A percentile compares a stretch with the other conserved stretches of the same genome.
phyloP scores from a whole-genome alignment of 2,329 filamentous ascomycete genomes.

The Exophiala spinifera region DNA sequence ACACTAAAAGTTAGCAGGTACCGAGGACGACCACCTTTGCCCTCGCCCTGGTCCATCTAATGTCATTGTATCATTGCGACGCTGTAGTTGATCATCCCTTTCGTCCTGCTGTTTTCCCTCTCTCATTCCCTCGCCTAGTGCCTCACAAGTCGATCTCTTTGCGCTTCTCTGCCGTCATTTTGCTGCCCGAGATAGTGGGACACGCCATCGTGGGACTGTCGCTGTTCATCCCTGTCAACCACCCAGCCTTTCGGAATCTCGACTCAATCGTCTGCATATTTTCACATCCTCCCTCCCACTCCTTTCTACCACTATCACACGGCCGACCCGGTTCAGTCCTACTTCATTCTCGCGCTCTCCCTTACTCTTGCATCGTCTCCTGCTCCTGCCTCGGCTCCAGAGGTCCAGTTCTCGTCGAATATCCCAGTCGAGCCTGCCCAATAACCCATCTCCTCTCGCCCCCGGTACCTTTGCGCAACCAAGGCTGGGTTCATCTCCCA shows the following conservation, averaged over 20 bases:
- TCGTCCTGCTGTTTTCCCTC: too few relatives aligned
- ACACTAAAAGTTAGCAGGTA: too few relatives aligned
- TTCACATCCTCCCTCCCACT: not conserved
- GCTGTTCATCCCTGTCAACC: not conserved
- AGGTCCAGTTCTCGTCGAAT: not conserved
- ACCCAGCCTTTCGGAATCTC: not conserved
- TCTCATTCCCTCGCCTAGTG: not conserved
- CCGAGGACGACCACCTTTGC: too few relatives aligned
- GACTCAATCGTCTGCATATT: not conserved
- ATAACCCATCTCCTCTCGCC: not conserved
- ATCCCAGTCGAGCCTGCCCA: not conserved
- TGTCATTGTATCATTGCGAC: too few relatives aligned
- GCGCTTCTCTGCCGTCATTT: not conserved
- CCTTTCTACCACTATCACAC: constrained; percentile 3
- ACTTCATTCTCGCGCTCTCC: not conserved
- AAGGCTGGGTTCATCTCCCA: not conserved
- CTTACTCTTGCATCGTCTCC: not conserved
- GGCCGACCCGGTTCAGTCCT: not conserved
- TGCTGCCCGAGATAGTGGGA: not conserved
- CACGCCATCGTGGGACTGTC: not conserved
- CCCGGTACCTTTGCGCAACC: not conserved
- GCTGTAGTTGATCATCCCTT: too few relatives aligned
- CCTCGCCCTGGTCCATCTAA: too few relatives aligned
- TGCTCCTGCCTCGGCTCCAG: not conserved
- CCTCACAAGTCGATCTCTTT: not conserved